Base-by-base conservation (phyloP, 2,329 filamentous ascomycete species). In the Aspergillus nomiae region DNA sequence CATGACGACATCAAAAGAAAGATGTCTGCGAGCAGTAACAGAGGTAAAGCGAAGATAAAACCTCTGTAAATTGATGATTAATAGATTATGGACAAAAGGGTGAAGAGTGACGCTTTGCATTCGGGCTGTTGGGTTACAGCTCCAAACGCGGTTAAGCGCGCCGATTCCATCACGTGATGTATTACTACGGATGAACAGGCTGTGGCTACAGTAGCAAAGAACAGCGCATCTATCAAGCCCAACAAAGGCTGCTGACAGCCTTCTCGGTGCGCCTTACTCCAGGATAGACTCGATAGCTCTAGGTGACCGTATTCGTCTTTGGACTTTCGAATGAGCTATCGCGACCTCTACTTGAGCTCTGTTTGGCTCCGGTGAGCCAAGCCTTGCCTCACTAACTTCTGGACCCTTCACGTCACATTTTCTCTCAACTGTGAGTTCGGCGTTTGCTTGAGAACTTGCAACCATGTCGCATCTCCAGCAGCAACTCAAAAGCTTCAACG, bases 401-500 rank as follows among this genome's bases (percentile, higher is more conserved):
- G 28, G 46, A 19, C 36, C 56, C 12, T 58, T 53, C 48, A 32
- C 60, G n/a, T 54, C 48, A 51, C 28, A 24, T 41, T 38, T 34
- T n/a, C 14, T 28, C 32, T 28, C 32, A 41, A 24, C 36, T 14
- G 19, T 38, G 26, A 24, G 28, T 28, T 19, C 26, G 21, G 19
- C 48, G 56, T 4, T 14, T n/a, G 16, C 30, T 16, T 16, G 45
- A 26, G 45, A 24, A 30, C 32, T 66, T 58, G 66, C 71, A 75
- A 78, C 59, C 70, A 90, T 88, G 86, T 88, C 87, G 62, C 89
- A 87, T 69, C 84, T 91, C 64, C 86, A 90, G 70, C 87, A 87
- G 70, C 87, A 90, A 77, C 84, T 88, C 67, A 86, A 85, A 62
- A 84, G 80, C 69, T 88, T 89, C 79, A 86, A 83, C 70, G 87